A percentile compares a stretch with the other conserved stretches of the same genome.
Conservation (phyloP, 2,329 filamentous ascomycete species). For the Sclerotiophoma versabilis region DNA sequence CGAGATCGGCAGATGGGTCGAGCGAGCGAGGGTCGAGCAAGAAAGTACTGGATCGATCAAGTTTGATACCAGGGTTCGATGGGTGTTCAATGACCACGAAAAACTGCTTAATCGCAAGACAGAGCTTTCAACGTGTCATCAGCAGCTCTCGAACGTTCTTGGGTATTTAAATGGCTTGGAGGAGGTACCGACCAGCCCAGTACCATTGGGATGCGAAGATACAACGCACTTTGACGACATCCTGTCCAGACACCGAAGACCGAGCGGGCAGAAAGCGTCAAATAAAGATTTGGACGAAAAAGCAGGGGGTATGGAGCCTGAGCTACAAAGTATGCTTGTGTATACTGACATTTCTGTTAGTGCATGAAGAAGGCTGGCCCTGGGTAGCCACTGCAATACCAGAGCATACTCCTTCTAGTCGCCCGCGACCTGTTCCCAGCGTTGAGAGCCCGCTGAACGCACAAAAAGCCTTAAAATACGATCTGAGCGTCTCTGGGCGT, state of each 20-base stretch:
- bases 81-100: constrained; percentile 34
- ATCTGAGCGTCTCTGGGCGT: background rate
- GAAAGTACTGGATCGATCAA: constrained; percentile 26
- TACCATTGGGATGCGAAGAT: background rate
- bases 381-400: too few relatives aligned
- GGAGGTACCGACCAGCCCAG: background rate
- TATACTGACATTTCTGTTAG: background rate
- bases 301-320: background rate
- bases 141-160: constrained; percentile 34
- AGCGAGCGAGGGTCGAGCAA: constrained; percentile 26
- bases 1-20: constrained; percentile 37
- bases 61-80: constrained; percentile 29
- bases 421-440: background rate
- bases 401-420: background rate
- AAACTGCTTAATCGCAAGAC: constrained; percentile 31
- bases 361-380: background rate
- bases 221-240: constrained; percentile 1
- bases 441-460: background rate
- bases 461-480: background rate
- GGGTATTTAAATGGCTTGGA: constrained; percentile 27
- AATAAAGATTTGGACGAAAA: background rate
- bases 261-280: background rate
- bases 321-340: too few relatives aligned
- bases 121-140: constrained; percentile 33
- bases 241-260: background rate